phyloP scores from a whole-genome alignment of 1,139 yeast species.

The Sugiyamaella neomexicana region DNA sequence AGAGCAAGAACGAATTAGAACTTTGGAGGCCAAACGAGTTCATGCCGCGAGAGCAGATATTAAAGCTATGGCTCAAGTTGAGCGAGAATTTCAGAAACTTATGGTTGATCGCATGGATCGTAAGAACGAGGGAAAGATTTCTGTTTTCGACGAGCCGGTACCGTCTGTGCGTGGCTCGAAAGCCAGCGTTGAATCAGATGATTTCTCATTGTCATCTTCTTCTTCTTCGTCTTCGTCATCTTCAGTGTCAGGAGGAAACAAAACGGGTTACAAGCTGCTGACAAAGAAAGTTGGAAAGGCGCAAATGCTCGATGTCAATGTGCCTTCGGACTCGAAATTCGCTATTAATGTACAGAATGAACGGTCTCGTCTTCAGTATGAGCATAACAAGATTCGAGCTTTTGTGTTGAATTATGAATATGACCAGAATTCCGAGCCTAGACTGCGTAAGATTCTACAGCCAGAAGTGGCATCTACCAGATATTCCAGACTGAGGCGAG shows the following conservation, averaged over 20 bases:
- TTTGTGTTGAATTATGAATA: slow-evolving; percentile 34
- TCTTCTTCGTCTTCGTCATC: slow-evolving; percentile 13
- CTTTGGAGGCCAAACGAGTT: slow-evolving; percentile 21
- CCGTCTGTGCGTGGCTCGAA: slow-evolving; percentile 25
- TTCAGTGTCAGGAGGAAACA: slow-evolving; percentile 14
- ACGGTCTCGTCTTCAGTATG: slow-evolving; percentile 28
- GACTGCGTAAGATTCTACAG: slow-evolving; percentile 22
- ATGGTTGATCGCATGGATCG: slow-evolving; percentile 38
- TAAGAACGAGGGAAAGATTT: slow-evolving; percentile 25
- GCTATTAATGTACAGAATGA: slow-evolving; percentile 32
- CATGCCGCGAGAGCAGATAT: slow-evolving; percentile 29
- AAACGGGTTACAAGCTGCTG: slow-evolving; percentile 24
- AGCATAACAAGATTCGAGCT: slow-evolving; percentile 32
- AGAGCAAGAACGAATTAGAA: slow-evolving; percentile 21
- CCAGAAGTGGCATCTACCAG: slow-evolving; percentile 25
- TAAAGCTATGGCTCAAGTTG: slow-evolving; percentile 39
- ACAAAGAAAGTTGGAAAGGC: slow-evolving; percentile 32
- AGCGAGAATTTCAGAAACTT: slow-evolving; percentile 39
- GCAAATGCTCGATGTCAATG: slow-evolving; percentile 27
- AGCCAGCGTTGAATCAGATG: background rate
- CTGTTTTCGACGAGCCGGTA: slow-evolving; percentile 39
- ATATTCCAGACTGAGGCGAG: slow-evolving; percentile 16
- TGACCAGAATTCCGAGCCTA: slow-evolving; percentile 14
- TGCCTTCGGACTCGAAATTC: slow-evolving; percentile 35
- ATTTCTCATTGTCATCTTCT: background rate